These are phyloP conservation scores for Monilinia aucupariae DNA, from an alignment of 2,329 filamentous ascomycete species.

Conservation along the genomic window DNA sequence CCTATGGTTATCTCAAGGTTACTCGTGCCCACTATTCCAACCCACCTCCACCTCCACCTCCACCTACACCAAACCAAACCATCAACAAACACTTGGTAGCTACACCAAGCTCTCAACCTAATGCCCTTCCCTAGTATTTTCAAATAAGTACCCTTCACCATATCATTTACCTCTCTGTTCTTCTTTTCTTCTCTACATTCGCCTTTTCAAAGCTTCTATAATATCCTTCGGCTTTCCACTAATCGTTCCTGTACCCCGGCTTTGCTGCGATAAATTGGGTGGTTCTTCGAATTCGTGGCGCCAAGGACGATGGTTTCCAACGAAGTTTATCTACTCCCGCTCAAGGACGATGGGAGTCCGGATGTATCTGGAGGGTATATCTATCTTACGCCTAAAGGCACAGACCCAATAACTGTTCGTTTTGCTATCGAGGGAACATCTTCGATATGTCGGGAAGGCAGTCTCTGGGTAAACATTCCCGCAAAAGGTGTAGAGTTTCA, in stretches of 20 bases:
- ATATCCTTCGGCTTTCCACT: not conserved
- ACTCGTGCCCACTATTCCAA: slow-evolving; percentile 1
- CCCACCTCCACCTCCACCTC: not conserved
- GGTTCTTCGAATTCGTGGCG: slow-evolving; percentile 41
- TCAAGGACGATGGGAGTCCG: slow-evolving; percentile 90
- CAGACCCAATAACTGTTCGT: slow-evolving; percentile 70
- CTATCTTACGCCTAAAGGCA: slow-evolving; percentile 72
- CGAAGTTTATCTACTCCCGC: slow-evolving; percentile 79
- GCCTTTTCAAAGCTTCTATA: not conserved
- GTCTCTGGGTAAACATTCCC: slow-evolving; percentile 94
- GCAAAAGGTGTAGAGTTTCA: slow-evolving; percentile 68
- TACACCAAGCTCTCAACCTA: not conserved
- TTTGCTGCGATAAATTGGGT: not conserved
- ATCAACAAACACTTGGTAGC: slow-evolving; percentile 9
- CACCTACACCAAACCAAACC: too few relatives aligned
- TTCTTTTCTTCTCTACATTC: not conserved
- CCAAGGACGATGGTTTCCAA: slow-evolving; percentile 58
- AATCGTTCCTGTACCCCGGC: not conserved
- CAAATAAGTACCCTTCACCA: not conserved
- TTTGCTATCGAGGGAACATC: slow-evolving; percentile 93
- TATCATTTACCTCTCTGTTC: not conserved
- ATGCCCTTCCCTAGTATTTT: slow-evolving; percentile 1
- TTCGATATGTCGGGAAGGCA: slow-evolving; percentile 90
- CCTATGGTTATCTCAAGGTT: slow-evolving; percentile 3
- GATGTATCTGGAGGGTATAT: slow-evolving; percentile 86